Percentiles rank a stretch among this genome's conserved stretches.
Conservation (phyloP, 306 rosid species). For the Fragaria ananassa region DNA sequence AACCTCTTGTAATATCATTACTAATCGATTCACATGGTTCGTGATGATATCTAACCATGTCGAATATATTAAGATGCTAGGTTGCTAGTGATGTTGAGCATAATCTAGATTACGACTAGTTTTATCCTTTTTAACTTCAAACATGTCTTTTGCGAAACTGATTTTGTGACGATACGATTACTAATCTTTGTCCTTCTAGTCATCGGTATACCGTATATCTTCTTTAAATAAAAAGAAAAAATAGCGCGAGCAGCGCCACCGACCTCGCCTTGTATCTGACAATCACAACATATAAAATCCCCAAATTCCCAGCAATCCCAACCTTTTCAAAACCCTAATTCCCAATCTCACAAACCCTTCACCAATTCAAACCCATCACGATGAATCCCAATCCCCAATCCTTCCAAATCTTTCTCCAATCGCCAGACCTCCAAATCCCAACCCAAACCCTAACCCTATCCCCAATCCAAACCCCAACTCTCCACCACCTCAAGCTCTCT, state of each 20-base stretch:
- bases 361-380: not conserved
- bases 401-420: constrained; percentile 57
- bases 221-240: not conserved
- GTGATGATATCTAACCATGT: too few species aligned
- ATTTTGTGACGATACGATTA: too few species aligned
- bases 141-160: too few species aligned
- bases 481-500: constrained; percentile 52
- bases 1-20: too few species aligned
- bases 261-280: not conserved
- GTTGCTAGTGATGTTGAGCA: too few species aligned
- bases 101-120: too few species aligned
- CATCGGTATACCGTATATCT: too few species aligned
- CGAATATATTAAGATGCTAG: too few species aligned
- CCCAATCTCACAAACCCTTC: constrained; percentile 12
- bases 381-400: constrained; percentile 38
- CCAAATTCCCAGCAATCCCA: not conserved
- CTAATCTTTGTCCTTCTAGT: too few species aligned
- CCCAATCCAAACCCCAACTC: constrained; percentile 36
- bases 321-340: constrained; percentile 13
- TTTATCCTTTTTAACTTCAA: too few species aligned
- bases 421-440: constrained; percentile 47
- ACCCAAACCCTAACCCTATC: constrained; percentile 35
- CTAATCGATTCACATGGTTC: too few species aligned
- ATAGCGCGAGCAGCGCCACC: not conserved
- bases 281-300: not conserved